Percentiles rank a stretch among this genome's conserved stretches.
Evolutionary conservation across 2,329 filamentous ascomycete species (phyloP).

Genomic region (Xylogone sp.): DNA sequence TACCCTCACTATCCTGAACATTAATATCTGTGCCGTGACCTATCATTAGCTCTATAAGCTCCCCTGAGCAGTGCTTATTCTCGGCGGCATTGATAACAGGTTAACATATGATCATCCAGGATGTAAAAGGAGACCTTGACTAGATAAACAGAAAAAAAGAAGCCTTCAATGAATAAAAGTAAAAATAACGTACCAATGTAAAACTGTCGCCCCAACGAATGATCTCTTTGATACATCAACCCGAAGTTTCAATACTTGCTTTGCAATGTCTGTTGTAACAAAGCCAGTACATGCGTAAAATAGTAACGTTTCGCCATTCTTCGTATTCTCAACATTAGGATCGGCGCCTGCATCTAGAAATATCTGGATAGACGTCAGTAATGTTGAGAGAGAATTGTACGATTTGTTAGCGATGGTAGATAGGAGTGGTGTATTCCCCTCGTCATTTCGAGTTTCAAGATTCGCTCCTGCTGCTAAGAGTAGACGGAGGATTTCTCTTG

Average conservation of each 20-base stretch:
- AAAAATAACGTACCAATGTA: neutral
- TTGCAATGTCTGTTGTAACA: neutral
- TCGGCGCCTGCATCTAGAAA: neutral
- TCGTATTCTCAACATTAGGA: neutral
- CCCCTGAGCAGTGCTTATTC: neutral
- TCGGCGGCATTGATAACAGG: neutral
- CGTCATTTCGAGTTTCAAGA: conserved; percentile 1
- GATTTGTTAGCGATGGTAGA: neutral
- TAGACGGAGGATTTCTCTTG: neutral
- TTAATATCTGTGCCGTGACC: conserved; percentile 6
- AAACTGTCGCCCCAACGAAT: neutral
- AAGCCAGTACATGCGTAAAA: neutral
- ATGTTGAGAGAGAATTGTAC: neutral
- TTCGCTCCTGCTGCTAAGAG: conserved; percentile 1
- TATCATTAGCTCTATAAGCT: neutral
- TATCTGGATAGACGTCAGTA: neutral
- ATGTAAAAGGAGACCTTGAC: neutral
- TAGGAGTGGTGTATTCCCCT: conserved; percentile 5
- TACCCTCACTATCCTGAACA: conserved; percentile 13
- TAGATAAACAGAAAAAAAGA: too few species aligned
- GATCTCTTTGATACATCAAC: neutral
- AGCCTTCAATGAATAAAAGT: neutral
- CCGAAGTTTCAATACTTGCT: neutral
- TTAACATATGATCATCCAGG: neutral
- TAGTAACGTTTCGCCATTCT: neutral